phyloP scores from a whole-genome alignment of 495 filamentous ascomycete genomes.

The Daldinia bambusicola region DNA sequence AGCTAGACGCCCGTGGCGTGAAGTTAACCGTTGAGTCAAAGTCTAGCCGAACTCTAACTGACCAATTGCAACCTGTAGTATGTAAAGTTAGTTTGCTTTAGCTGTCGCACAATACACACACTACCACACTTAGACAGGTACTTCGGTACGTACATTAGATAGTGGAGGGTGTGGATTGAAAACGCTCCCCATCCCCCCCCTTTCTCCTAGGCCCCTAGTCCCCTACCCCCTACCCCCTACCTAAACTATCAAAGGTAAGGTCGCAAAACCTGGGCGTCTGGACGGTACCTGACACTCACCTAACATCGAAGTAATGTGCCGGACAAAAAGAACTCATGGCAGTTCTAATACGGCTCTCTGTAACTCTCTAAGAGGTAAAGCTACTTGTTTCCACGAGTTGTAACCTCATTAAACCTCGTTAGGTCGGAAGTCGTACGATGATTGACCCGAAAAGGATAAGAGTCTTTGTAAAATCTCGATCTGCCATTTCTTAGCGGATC shows the following conservation, averaged over 20 bases:
- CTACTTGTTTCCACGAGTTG: not conserved
- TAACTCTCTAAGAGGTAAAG: not conserved
- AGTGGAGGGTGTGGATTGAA: not conserved
- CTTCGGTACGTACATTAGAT: no score
- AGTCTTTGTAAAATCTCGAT: slow-evolving; percentile 5
- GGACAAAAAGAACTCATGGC: not conserved
- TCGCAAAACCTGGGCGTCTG: not conserved
- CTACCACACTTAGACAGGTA: no score
- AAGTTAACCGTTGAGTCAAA: not conserved
- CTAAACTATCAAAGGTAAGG: not conserved
- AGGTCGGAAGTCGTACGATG: slow-evolving; percentile 9
- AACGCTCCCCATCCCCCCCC: no score
- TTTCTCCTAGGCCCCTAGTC: no score
- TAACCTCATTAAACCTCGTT: slow-evolving; percentile 6
- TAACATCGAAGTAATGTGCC: not conserved
- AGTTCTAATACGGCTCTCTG: not conserved
- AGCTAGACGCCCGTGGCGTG: slow-evolving; percentile 2
- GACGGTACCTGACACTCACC: not conserved
- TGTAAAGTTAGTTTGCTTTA: no score
- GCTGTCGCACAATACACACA: no score
- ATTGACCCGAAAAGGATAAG: slow-evolving; percentile 16
- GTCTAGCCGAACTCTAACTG: not conserved
- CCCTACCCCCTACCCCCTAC: no score
- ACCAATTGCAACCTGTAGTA: not conserved
- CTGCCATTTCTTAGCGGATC: slow-evolving; percentile 12